Base-by-base conservation (phyloP, 768 basidiomycete genomes). In the Thelephora aurantiotincta region DNA sequence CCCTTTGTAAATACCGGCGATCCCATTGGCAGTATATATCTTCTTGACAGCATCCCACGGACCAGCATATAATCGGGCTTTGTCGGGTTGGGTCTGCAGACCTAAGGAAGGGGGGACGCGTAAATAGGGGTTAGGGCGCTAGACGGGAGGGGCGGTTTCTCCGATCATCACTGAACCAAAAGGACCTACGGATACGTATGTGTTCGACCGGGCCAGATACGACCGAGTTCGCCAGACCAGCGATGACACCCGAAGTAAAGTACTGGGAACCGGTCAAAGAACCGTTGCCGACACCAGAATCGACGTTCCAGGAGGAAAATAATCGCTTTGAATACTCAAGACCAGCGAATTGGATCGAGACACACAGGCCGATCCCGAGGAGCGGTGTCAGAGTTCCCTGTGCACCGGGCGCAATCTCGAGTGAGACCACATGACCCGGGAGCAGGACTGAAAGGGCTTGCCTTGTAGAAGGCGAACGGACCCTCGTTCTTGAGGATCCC, bases 121-220 rank as follows among this genome's bases (percentile, higher is more conserved):
- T 45, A 33, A 46, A 18, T 20, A n/a, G 19, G 14, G 16, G 20
- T 34, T 33, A 6, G 18, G 35, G 26, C 35, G 43, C 14, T 36
- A 44, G 36, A 9, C 6, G 16, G 41, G 4, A 12, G 2, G 2
- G 35, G 14, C 5, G 38, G 33, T 26, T 42, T 44, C 36, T 37
- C 37, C 13, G 33, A 9, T 35, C 41, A 47, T 38, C 45, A 14
- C 38, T 42, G 14, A 18, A 14, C 30, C 43, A 33, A 35, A n/a
- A 45, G 3, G n/a, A 68, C 84, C 61, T 54, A 90, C 89, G 81
- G 54, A 97, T 98, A 67, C 93, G 87, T 60, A 97, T 92, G 59
- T 97, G 93, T 63, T 98, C 93, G 14, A 98, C 93, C 5, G 93
- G 94, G 1, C 92, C 91, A 0, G 92, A 93, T 34, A 96, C 91